Evolutionary conservation across 2,329 filamentous ascomycete species (phyloP), one percentile per base, ranked within the genome.

Genomic region (Diaporthe eres): DNA sequence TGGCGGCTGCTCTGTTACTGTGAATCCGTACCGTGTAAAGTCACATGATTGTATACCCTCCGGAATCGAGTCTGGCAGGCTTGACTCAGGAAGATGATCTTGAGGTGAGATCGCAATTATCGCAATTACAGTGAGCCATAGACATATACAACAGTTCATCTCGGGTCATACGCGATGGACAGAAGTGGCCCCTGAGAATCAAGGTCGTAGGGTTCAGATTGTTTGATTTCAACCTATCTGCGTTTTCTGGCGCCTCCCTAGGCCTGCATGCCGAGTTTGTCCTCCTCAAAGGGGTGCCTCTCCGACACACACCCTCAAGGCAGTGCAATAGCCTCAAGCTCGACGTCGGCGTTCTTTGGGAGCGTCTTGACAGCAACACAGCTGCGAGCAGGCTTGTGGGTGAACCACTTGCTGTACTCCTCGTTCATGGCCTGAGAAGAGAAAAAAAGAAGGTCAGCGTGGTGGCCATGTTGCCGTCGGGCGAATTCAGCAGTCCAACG

Each of bases 301-400:
- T 31, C 22, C n/a, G 22, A 55, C 22, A 19, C 44, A 53, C n/a
- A 17, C 1, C 4, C 68, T 83, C 85, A 92, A 77, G 92, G 89
- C 74, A 94, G 88, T 74, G 95, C 95, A 87, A 97, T 94, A 83
- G 92, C 94, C 89, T 98, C 95, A 83, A 98, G 97, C 89, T 98
- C 95, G 34, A 98, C 92, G 76, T 95, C 92, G 57, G 95, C 95
- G 74, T 92, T 92, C 89, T 96, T 95, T 77, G 95, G 95, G 78
- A 98, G 90, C 80, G 94, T 92, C 89, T 97, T 96, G 78, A 97
- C 96, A 7, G 95, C 95, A 72, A 98, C 95, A 83, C 95, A 98
- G 86, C 93, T 95, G 80, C 95, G 90, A n/a, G 94, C 94, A 28
- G 95, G 95, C 90, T 95, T 96, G 87, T 95, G 93, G 76, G 89